Evolutionary conservation across 768 basidiomycete genomes (phyloP).

Genomic region (Tricholoma hemisulphureum): DNA sequence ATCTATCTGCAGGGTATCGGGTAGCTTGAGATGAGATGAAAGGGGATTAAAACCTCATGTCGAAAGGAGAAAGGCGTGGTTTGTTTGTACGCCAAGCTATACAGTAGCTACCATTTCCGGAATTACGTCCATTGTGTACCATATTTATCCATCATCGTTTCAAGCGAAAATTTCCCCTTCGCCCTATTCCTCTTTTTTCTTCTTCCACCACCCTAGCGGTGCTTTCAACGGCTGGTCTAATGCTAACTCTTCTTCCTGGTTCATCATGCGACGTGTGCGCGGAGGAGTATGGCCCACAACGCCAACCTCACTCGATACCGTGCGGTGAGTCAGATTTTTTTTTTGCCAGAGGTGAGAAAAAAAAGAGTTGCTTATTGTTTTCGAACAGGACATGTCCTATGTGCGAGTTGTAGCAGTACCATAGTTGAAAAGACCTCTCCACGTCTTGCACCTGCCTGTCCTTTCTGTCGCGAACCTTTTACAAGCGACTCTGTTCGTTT

Average conservation of each 20-base stretch:
- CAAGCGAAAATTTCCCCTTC: slow-evolving; percentile 46
- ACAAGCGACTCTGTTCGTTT: slow-evolving; percentile 63
- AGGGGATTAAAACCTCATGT: slow-evolving; percentile 22
- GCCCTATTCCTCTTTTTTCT: slow-evolving; percentile 40
- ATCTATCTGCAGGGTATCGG: slow-evolving; percentile 13
- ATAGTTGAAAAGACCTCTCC: slow-evolving; percentile 80
- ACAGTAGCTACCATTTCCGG: slow-evolving; percentile 26
- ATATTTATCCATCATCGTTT: slow-evolving; percentile 48
- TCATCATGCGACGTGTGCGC: slow-evolving; percentile 89
- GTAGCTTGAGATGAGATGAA: slow-evolving; percentile 4
- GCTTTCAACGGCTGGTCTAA: slow-evolving; percentile 47
- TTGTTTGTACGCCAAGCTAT: slow-evolving; percentile 25
- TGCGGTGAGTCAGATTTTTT: slow-evolving; percentile 57
- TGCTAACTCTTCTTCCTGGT: slow-evolving; percentile 81
- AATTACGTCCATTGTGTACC: slow-evolving; percentile 36
- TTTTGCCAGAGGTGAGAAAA: slow-evolving; percentile 12
- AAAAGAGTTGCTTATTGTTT: slow-evolving; percentile 4
- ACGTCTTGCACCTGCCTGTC: slow-evolving; percentile 71
- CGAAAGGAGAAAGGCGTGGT: slow-evolving; percentile 19
- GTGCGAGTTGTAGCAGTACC: slow-evolving; percentile 71
- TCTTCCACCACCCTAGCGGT: slow-evolving; percentile 41
- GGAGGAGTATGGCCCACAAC: slow-evolving; percentile 76
- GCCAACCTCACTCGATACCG: slow-evolving; percentile 76
- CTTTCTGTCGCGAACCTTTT: slow-evolving; percentile 82
- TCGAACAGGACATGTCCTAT: slow-evolving; percentile 72